Evolutionary conservation across 108 stramenopile species (phyloP), one percentile per base, ranked within the genome.

Genomic region (Stephanodiscus minutulus): DNA sequence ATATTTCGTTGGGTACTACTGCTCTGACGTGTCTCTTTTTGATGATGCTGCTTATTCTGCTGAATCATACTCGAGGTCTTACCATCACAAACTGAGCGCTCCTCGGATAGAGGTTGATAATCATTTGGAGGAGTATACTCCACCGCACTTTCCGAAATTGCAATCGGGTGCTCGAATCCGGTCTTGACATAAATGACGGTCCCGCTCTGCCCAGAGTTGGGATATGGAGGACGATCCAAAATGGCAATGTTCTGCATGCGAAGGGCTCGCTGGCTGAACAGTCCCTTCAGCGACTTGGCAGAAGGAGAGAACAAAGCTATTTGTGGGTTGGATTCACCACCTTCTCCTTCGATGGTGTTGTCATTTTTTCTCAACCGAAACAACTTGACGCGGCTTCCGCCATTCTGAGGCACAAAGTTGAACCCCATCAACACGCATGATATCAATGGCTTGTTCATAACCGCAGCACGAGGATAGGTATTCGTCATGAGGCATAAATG

Each of bases 401-500:
- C 80, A 25, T 78, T 58, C 48, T 66, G 63, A 7, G 82, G 82
- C 15, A 76, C 52, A 31, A 82, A 82, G 8, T 73, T 73, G 62
- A 82, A 82, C 24, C 63, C 54, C 29, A 49, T 63, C 56, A 82
- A 68, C 20, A 76, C 77, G 3, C 44, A 46, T 20, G 82, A 61
- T 27, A 82, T 73, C 20, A 82, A 60, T 18, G 82, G 82, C 43
- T 82, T 82, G 37, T 79, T 78, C 67, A 82, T 82, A 50, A 78
- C 31, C 21, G 66, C 82, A 44, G 82, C 77, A 24, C 74, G 82
- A 20, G 82, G 82, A 48, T 58, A 82, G 17, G 61, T 73, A 62
- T 65, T 59, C 0, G 70, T 74, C 31, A 53, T 36, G 21, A 82
- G 66, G 54, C 77, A 82, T 1, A 78, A 55, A 13, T 61, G 57